Percentiles rank a stretch among this genome's conserved stretches.
These are phyloP conservation scores for Eucalyptus cladocalyx DNA, from an alignment of 345 rosid genomes.

Conservation along the genomic window DNA sequence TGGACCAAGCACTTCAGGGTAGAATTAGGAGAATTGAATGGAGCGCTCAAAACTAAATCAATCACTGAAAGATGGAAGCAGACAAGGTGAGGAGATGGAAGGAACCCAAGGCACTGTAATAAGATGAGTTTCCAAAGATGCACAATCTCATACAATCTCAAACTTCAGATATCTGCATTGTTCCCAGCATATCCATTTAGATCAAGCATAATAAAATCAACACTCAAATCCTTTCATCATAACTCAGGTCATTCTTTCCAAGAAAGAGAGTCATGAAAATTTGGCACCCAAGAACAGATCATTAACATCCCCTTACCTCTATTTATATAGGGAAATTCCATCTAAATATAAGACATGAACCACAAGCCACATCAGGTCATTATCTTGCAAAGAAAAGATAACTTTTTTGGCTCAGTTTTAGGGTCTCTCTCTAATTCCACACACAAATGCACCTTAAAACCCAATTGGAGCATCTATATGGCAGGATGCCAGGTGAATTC, in stretches of 20 bases:
- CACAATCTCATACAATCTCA: not conserved
- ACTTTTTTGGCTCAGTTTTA: not conserved
- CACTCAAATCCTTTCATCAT: not conserved
- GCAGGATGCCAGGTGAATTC: not conserved
- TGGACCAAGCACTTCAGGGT: not conserved
- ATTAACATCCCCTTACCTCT: not conserved
- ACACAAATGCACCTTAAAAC: not conserved
- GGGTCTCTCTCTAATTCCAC: not conserved
- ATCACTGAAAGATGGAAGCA: not conserved
- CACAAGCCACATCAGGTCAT: not conserved
- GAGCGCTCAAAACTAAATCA: not conserved
- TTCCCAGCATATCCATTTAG: not conserved
- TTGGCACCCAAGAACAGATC: not conserved
- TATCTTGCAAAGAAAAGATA: not conserved
- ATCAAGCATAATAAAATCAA: not conserved
- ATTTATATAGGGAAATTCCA: not conserved
- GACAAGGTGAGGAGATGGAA: not conserved
- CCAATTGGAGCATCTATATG: not conserved
- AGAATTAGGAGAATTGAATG: not conserved
- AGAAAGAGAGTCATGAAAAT: not conserved
- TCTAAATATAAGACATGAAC: not conserved
- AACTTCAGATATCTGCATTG: not conserved
- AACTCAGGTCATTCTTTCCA: not conserved
- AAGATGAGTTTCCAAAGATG: not conserved
- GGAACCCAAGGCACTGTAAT: not conserved